Conservation (phyloP, 1,284 basidiomycete species). For the Phellinidium pouzarii region DNA sequence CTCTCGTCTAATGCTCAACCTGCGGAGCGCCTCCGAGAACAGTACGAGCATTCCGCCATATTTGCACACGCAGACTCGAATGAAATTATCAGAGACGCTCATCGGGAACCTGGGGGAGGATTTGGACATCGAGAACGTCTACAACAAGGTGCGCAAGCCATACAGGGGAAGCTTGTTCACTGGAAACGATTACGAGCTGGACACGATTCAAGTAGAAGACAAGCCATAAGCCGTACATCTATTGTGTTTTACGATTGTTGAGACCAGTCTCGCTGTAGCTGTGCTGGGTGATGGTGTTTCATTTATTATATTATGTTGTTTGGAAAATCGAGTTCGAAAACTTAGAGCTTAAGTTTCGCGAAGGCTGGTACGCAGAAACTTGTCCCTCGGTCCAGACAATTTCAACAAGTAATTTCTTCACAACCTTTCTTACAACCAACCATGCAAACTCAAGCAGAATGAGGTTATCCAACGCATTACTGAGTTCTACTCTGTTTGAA, state of each 20-base stretch:
- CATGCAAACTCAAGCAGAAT: too few species aligned
- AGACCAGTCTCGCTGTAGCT: too few species aligned
- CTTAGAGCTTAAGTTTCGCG: too few species aligned
- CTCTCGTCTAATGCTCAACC: constrained; percentile 10
- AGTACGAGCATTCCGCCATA: background rate
- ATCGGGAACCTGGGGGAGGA: constrained; percentile 9
- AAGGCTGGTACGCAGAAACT: too few species aligned
- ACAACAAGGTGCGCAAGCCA: background rate
- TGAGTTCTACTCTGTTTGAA: background rate
- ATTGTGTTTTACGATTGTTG: too few species aligned
- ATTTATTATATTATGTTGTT: too few species aligned
- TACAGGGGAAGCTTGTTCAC: background rate
- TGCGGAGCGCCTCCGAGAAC: background rate
- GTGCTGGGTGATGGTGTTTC: too few species aligned
- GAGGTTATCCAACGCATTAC: background rate
- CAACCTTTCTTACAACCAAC: too few species aligned
- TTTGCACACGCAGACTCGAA: background rate
- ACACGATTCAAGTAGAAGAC: background rate
- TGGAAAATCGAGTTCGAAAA: too few species aligned
- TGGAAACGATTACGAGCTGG: constrained; percentile 1
- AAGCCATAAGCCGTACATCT: too few species aligned
- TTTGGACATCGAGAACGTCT: constrained; percentile 1
- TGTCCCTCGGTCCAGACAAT: too few species aligned
- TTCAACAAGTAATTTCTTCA: too few species aligned
- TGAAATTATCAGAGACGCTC: background rate